Conservation (phyloP, 140 eudicot genomes). For the Senecio squalidus region DNA sequence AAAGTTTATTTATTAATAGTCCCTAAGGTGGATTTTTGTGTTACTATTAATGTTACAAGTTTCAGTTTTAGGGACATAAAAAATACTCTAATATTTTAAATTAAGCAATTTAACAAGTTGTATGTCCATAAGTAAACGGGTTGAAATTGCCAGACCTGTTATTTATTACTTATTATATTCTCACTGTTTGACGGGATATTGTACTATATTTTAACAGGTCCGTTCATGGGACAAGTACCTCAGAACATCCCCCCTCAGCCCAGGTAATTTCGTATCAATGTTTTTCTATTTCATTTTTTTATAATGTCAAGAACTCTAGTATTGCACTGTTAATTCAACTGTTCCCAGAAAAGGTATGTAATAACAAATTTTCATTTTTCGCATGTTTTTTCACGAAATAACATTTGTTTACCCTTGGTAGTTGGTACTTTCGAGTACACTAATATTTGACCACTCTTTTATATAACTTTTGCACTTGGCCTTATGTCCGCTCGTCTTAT, state of each 20-base stretch:
- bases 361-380: neutral
- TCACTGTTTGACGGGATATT: neutral
- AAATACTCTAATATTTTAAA: no score
- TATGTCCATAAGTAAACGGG: neutral
- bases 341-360: neutral
- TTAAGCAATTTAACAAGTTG: no score
- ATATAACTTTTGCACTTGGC: neutral
- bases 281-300: neutral
- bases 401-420: neutral
- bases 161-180: neutral
- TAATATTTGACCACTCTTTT: neutral
- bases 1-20: no score
- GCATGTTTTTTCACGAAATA: neutral
- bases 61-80: no score
- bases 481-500: neutral
- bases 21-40: no score
- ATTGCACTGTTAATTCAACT: neutral
- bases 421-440: no score
- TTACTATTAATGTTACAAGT: no score
- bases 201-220: slow-evolving; percentile 22
- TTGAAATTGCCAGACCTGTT: neutral
- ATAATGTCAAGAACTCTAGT: neutral
- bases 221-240: slow-evolving; percentile 41
- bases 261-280: slow-evolving; percentile 14
- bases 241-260: slow-evolving; percentile 28